Evolutionary conservation across 1,139 yeast genomes (phyloP), one percentile per base, ranked within the genome.

Genomic region (Geotrichum histeridarum): DNA sequence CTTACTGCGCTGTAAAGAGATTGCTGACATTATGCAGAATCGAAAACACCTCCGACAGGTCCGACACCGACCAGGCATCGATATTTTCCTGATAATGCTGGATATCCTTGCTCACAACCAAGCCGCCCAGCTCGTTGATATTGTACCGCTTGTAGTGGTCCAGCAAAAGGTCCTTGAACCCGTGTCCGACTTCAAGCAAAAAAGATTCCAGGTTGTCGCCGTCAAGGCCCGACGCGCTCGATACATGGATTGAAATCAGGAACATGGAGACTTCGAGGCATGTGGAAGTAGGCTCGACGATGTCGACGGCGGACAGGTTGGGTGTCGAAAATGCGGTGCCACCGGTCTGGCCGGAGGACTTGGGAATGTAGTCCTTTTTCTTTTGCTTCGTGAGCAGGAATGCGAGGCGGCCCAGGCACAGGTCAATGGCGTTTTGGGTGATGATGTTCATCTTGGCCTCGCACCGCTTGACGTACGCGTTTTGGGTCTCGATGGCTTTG

Each of bases 1-100:
- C 53, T 18, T 51, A 50, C 47, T 54, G 55, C n/a, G 89, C 95
- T 0, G 95, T 86, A 67, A 84, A 91, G 60, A 91, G 73, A 64
- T 88, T 89, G 41, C 94, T 91, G 57, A 91, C 80, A 61, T 90
- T 96, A 65, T 89, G 83, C 60, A 91, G 72, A 9, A 89, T 76
- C 50, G 81, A 82, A 71, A 86, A 89, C 54, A 80, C 79, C 42
- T 82, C 86, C n/a, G 83, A 76, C 43, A 90, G 72, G 52, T 80
- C 83, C 1, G 77, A 76, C 32, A 86, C 75, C 4, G 75, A 76
- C 93, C 95, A 88, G 48, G 73, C 76, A 58, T 85, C 94, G 52
- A 91, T 79, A 0, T 81, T 77, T 15, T 83, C 78, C 66, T 88
- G 94, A 66, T 85, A 89, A 37, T 87, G 79, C 48, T 87, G 85